Evolutionary conservation across 2,329 filamentous ascomycete genomes (phyloP), one percentile per base, ranked within the genome.

Genomic region (Xylaria arbuscula): DNA sequence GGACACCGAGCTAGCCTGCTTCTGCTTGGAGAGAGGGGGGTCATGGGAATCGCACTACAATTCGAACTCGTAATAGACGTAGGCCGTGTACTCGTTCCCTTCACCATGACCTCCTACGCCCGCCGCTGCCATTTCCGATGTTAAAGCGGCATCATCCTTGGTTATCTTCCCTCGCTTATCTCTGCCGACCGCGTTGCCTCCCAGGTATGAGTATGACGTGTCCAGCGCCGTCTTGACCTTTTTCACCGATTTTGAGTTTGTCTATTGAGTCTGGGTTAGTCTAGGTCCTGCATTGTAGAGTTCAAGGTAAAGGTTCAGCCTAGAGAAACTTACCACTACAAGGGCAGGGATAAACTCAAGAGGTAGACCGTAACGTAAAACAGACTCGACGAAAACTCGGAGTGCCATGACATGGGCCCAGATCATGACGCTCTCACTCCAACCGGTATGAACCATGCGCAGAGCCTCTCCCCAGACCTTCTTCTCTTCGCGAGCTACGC

Each of bases 31-130:
- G 28, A 40, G n/a, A 15, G n/a, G n/a, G 11, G n/a, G 56, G 32
- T 50, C 56, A 48, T 51, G 15, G 22, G 51, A 4, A 40, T 19
- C 34, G 32, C 24, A 71, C 72, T 77, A 78, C 64, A 98, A 89
- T 78, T 96, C 93, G 78, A 98, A 92, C 79, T 97, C 93, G 82
- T 98, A 99, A 84, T 94, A 98, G 78, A 98, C 96, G 81, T 97
- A 99, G 48, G 96, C 92, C 68, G 93, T 96, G 83, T 98, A 99
- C 80, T 98, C 94, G 74, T 88, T 86, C 62, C 90, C 90, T 67
- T 94, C 92, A 19, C 88, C 75, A 57, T 76, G 87, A 28, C 85
- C 68, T 9, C 66, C 86, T 58, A 91, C 79, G 32, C 89, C 92
- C 3, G 90, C 91, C 2, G 92, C 90, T 48, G 93, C 93, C 87